Percentiles rank a stretch among this genome's conserved stretches.
phyloP scores from a whole-genome alignment of 2,329 filamentous ascomycete genomes.

The Colletotrichum cordylinicola region DNA sequence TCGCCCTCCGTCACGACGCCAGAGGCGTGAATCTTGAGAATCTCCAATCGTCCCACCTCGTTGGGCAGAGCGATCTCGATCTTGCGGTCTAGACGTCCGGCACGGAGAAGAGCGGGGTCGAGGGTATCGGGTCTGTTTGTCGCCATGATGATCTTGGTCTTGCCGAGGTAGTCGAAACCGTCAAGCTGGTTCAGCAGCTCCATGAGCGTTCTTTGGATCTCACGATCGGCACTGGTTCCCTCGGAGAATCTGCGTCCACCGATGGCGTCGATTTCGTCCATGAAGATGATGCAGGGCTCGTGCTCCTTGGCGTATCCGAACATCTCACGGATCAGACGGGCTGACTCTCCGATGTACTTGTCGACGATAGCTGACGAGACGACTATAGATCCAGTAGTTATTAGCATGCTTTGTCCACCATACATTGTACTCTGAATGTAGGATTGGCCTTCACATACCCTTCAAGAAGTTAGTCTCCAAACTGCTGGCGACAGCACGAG shows the following conservation, averaged over 20 bases:
- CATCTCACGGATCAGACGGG: conserved; percentile 97
- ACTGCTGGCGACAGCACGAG: conserved; percentile 93
- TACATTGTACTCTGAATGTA: neutral
- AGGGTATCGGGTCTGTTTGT: conserved; percentile 97
- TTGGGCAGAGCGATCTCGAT: conserved; percentile 98
- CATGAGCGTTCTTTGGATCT: conserved; percentile 98
- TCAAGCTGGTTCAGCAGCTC: conserved; percentile 98
- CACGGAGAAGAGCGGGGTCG: conserved; percentile 89
- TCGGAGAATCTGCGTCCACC: conserved; percentile 96
- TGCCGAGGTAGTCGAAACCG: conserved; percentile 98
- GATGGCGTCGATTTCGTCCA: conserved; percentile 99
- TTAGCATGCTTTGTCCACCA: conserved; percentile 17
- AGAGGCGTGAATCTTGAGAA: conserved; percentile 94
- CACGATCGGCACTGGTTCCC: conserved; percentile 94
- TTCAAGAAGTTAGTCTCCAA: conserved; percentile 98
- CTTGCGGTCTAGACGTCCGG: conserved; percentile 93
- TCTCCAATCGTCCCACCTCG: conserved; percentile 93
- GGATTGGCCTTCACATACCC: conserved; percentile 58
- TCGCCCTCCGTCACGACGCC: conserved; percentile 91
- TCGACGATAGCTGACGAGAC: conserved; percentile 99
- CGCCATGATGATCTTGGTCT: conserved; percentile 99
- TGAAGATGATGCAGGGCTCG: conserved; percentile 99
- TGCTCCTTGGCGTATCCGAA: conserved; percentile 99
- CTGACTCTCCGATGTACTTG: conserved; percentile 99
- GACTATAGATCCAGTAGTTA: conserved; percentile 57